A percentile compares a stretch with the other conserved stretches of the same genome.
These are phyloP conservation scores for Ceratobasidium papillatum DNA, from an alignment of 1,284 basidiomycete species.

Conservation along the genomic window DNA sequence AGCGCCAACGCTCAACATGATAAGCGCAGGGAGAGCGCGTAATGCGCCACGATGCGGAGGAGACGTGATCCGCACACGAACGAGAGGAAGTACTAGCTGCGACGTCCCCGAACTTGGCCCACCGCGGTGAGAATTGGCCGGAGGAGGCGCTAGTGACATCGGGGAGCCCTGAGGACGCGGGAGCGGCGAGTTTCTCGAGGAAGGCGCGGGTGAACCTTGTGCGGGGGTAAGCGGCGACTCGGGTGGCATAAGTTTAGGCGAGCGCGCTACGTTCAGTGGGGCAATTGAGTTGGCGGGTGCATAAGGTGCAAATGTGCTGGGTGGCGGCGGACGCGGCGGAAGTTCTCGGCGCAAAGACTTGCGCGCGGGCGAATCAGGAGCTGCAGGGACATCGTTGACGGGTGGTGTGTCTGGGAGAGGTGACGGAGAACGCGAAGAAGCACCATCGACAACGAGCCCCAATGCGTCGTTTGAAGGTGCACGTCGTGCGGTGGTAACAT, in stretches of 20 bases:
- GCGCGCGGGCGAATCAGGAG: not conserved
- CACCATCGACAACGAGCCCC: not conserved
- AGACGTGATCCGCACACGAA: constrained; percentile 30
- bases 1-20: constrained; percentile 9
- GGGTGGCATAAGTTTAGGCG: not conserved
- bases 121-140: not conserved
- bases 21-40: constrained; percentile 24
- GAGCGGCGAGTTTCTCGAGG: not conserved
- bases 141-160: constrained; percentile 9
- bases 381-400: not conserved
- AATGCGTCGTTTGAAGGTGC: constrained; percentile 17
- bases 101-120: not conserved
- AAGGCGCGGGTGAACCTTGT: not conserved
- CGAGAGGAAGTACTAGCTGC: constrained; percentile 36
- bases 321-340: constrained; percentile 23
- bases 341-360: constrained; percentile 18
- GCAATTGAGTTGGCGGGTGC: constrained; percentile 2
- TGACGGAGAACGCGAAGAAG: not conserved
- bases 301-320: constrained; percentile 25
- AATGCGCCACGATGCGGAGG: constrained; percentile 20
- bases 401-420: not conserved
- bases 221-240: not conserved
- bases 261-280: not conserved
- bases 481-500: constrained; percentile 11
- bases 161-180: constrained; percentile 10